phyloP scores from a whole-genome alignment of 768 basidiomycete species.

The Dendrothele bispora region DNA sequence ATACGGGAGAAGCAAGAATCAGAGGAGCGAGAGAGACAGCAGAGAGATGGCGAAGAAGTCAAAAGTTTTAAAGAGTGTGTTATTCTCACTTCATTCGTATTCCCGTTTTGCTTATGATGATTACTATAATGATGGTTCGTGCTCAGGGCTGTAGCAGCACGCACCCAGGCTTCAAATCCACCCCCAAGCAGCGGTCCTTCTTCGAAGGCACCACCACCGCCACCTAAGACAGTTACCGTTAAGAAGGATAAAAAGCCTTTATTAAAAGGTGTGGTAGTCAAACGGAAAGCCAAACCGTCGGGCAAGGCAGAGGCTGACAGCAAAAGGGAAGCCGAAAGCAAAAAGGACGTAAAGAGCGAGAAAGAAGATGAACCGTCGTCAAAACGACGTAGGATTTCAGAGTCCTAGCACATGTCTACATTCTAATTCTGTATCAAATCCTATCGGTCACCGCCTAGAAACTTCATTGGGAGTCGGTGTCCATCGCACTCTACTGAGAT shows the following conservation, averaged over 20 bases:
- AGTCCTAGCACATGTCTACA: slow-evolving; percentile 22
- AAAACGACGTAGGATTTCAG: slow-evolving; percentile 60
- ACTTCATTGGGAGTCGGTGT: slow-evolving; percentile 67
- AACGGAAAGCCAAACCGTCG: slow-evolving; percentile 61
- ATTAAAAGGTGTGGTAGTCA: slow-evolving; percentile 79
- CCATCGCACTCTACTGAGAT: slow-evolving; percentile 70
- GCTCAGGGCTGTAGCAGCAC: slow-evolving; percentile 70
- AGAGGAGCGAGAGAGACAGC: slow-evolving; percentile 74
- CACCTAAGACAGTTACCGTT: slow-evolving; percentile 25
- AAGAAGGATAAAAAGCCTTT: slow-evolving; percentile 68
- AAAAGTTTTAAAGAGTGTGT: slow-evolving; percentile 75
- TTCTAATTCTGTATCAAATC: slow-evolving; percentile 8
- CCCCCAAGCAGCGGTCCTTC: slow-evolving; percentile 31
- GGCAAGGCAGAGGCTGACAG: slow-evolving; percentile 15
- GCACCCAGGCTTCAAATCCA: slow-evolving; percentile 43
- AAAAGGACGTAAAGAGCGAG: slow-evolving; percentile 12
- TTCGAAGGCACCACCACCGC: slow-evolving; percentile 30
- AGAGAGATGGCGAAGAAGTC: slow-evolving; percentile 78
- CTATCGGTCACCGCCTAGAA: slow-evolving; percentile 27
- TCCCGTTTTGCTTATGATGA: slow-evolving; percentile 11
- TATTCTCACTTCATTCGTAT: slow-evolving; percentile 7
- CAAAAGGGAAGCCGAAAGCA: slow-evolving; percentile 15
- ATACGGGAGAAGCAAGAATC: slow-evolving; percentile 72
- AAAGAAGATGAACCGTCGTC: slow-evolving; percentile 36
- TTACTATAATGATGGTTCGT: too few relatives aligned